Conservation (phyloP, 2,329 filamentous ascomycete species). For the Cladophialophora bantiana region DNA sequence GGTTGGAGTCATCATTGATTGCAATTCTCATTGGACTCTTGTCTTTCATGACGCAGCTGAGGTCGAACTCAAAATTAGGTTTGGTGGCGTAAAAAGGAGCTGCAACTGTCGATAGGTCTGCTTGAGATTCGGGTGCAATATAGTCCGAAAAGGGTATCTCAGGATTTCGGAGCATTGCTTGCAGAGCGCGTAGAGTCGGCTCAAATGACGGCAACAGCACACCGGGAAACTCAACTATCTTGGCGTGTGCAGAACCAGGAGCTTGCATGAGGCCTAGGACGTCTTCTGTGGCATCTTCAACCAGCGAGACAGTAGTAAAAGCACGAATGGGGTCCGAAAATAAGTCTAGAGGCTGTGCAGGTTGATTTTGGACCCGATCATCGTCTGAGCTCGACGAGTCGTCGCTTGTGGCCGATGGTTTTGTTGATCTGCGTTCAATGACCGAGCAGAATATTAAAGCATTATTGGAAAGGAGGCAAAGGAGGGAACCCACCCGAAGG, state of each 20-base stretch:
- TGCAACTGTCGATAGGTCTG: constrained; percentile 44
- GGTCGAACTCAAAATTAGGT: constrained; percentile 59
- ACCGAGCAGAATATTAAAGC: constrained; percentile 7
- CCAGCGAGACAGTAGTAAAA: background rate
- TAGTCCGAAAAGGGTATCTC: constrained; percentile 43
- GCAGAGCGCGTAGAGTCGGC: constrained; percentile 20
- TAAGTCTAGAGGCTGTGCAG: background rate
- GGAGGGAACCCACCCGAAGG: background rate
- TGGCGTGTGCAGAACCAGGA: background rate
- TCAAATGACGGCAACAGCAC: constrained; percentile 22
- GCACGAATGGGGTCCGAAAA: background rate
- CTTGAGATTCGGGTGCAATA: constrained; percentile 1
- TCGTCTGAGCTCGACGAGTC: background rate
- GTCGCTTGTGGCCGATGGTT: background rate
- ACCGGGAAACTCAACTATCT: constrained; percentile 26
- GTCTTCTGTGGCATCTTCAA: background rate
- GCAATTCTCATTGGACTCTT: background rate
- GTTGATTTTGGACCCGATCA: background rate
- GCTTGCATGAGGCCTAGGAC: constrained; percentile 2
- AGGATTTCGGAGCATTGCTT: constrained; percentile 19
- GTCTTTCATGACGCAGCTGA: constrained; percentile 41
- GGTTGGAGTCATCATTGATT: constrained; percentile 4
- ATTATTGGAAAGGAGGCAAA: constrained; percentile 4
- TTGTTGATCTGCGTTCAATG: background rate
- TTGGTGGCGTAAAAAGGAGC: constrained; percentile 61